Conservation (phyloP, 1,284 basidiomycete genomes). For the Cutaneotrichosporon cutaneum region DNA sequence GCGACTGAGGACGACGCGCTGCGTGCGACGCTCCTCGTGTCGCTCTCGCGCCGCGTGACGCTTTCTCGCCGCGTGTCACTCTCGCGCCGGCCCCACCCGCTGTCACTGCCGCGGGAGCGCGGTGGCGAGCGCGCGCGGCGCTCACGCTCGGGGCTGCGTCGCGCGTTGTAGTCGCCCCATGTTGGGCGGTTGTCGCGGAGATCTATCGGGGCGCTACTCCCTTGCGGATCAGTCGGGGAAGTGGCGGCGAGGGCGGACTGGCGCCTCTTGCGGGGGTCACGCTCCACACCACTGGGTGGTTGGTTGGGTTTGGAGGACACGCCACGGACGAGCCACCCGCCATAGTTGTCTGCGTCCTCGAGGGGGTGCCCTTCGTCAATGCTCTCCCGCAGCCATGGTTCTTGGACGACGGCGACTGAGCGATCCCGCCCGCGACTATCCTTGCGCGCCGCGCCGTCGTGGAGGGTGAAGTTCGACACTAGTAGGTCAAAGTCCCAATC, state of each 20-base stretch:
- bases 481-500: constrained; percentile 10
- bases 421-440: too few relatives aligned
- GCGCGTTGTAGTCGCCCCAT: background rate
- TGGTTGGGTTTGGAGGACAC: background rate
- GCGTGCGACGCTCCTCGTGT: background rate
- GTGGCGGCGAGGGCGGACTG: background rate
- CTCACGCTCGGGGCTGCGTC: background rate
- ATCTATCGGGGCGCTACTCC: too few relatives aligned
- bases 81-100: background rate
- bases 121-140: background rate
- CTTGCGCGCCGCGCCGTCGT: background rate
- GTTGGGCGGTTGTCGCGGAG: background rate
- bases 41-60: background rate
- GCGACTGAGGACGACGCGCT: background rate
- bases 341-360: background rate
- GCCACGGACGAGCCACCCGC: constrained; percentile 10
- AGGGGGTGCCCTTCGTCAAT: background rate
- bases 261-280: background rate
- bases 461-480: constrained; percentile 6
- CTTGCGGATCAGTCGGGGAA: background rate
- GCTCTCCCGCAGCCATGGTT: constrained; percentile 7
- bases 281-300: background rate
- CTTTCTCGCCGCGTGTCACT: background rate
- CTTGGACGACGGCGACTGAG: constrained; percentile 4
- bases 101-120: background rate